Percentiles rank a stretch among this genome's conserved stretches.
Conservation (phyloP, 176 grass and related monocot species). For the Urochloa ruziziensis region DNA sequence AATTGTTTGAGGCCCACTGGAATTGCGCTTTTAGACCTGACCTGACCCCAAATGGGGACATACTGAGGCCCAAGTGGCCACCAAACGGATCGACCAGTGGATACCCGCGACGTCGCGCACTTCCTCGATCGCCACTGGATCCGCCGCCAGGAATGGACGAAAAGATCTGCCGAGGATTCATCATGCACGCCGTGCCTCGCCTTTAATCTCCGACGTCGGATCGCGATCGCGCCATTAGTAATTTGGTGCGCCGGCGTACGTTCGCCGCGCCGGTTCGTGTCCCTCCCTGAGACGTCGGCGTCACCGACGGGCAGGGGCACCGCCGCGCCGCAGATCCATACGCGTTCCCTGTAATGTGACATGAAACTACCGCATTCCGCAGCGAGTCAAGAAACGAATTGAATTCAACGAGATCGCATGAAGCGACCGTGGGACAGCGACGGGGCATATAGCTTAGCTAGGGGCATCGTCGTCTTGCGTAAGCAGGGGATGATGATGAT, state of each 20-base stretch:
- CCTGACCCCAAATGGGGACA: neutral
- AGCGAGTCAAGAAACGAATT: neutral
- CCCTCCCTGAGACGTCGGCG: conserved; percentile 21
- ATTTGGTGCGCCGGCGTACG: conserved; percentile 22
- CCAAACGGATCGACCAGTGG: neutral
- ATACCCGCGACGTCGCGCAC: conserved; percentile 1
- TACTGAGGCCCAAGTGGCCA: neutral
- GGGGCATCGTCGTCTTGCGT: neutral
- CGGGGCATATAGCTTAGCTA: neutral
- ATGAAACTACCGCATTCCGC: neutral
- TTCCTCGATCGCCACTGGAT: neutral
- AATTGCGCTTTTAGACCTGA: neutral
- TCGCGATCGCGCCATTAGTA: neutral
- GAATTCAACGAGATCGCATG: neutral
- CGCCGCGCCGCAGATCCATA: neutral
- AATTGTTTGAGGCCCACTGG: neutral
- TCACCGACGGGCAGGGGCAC: conserved; percentile 24
- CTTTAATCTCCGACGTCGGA: neutral
- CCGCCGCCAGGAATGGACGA: neutral
- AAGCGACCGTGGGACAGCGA: conserved; percentile 14
- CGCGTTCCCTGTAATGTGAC: conserved; percentile 25
- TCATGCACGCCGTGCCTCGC: neutral
- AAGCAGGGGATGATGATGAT: neutral
- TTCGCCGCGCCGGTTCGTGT: neutral
- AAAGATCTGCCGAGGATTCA: neutral